A percentile compares a stretch with the other conserved stretches of the same genome.
Evolutionary conservation across 169 alveolate species (phyloP).

Genomic region (Cystoisospora suis): DNA sequence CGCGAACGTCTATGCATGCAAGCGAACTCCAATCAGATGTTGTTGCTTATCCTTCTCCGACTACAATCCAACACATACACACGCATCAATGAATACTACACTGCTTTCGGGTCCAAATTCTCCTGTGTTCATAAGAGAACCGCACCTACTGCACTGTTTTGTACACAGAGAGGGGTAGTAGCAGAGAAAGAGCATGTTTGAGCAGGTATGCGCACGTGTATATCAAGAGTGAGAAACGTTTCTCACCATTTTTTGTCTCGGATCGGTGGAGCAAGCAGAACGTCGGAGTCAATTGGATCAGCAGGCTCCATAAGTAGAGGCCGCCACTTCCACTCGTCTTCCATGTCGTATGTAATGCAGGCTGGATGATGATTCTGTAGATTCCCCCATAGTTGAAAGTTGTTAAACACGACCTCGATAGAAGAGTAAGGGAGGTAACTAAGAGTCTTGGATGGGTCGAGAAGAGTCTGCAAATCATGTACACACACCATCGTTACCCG

Average conservation of each 20-base stretch:
- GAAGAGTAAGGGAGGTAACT: conserved; percentile 73
- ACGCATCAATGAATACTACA: too few relatives aligned
- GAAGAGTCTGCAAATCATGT: conserved; percentile 22
- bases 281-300: conserved; percentile 63
- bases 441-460: conserved; percentile 61
- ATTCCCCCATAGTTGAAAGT: conserved; percentile 75
- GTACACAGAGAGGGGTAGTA: too few relatives aligned
- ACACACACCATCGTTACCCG: not conserved
- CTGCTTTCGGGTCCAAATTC: too few relatives aligned
- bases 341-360: conserved; percentile 69
- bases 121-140: too few relatives aligned
- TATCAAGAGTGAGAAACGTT: too few relatives aligned
- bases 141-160: too few relatives aligned
- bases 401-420: conserved; percentile 74
- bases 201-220: too few relatives aligned
- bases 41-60: too few relatives aligned
- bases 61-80: too few relatives aligned
- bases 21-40: too few relatives aligned
- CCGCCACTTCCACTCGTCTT: conserved; percentile 70
- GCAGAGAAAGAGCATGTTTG: too few relatives aligned
- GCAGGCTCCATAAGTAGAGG: conserved; percentile 64
- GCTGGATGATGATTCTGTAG: conserved; percentile 76
- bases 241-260: conserved; percentile 54
- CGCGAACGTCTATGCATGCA: too few relatives aligned
- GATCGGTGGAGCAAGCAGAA: conserved; percentile 58